Base-by-base conservation (phyloP, 139 green algal genomes). In the Chlamydomonas incerta region DNA sequence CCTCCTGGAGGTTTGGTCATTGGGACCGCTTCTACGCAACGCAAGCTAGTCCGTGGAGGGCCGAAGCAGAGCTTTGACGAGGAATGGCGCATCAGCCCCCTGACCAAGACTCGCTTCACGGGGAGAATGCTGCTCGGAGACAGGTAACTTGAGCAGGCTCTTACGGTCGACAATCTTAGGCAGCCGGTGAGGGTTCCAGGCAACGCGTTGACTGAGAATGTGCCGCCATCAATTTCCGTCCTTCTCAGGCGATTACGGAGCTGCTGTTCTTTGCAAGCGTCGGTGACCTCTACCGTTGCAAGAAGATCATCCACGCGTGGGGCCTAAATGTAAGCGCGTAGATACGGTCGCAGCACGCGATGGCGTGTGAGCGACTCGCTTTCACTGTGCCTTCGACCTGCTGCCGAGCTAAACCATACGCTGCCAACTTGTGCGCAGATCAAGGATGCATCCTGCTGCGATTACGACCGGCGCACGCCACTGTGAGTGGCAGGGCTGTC, bases 251-350 rank as follows among this genome's bases (percentile, higher is more conserved):
- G 20, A 96, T 96, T 55, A 96, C 94, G 5, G 96, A 98, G 86
- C 92, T 98, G 17, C 88, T 98, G 4, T 98, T 98, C 82, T 98
- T 98, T 83, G 93, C 95, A 0, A 93, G 88, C 66, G 93, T 97
- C 2, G 95, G 93, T n/a, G 95, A 97, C 85, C n/a, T 97, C n/a
- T 81, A 89, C 52, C 88, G 95, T 11, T 97, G 95, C 88, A 92
- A 95, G 76, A 94, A 94, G 24, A 95, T 98, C 29, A 91, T 95
- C 26, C 76, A 88, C 28, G 88, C 94, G 4, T 97, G 94, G 93
- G 88, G 92, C 52, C 85, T 98, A 18, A 92, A 95, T 77, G 91
- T 95, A 31, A 67, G 85, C 2, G 9, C 15, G 41, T 33, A 72
- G 21, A 35, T 46, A 14, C 66, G 26, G 62, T 50, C 41, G 41